A percentile compares a stretch with the other conserved stretches of the same genome.
Evolutionary conservation across 140 eudicot species (phyloP).

Genomic region (Flaveria floridana): DNA sequence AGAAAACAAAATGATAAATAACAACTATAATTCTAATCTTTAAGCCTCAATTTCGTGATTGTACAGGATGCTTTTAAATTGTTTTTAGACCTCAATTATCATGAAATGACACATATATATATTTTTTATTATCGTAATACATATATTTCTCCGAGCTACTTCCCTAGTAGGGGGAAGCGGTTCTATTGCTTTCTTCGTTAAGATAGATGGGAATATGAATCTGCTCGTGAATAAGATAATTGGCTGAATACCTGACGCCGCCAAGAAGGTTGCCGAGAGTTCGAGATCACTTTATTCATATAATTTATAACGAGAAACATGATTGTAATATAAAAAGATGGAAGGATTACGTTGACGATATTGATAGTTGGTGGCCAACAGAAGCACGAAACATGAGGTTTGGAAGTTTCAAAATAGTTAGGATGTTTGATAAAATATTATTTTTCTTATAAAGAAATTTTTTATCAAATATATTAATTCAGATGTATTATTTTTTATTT

Average conservation of each 20-base stretch:
- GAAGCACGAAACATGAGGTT: slow-evolving; percentile 32
- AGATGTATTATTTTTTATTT: not conserved
- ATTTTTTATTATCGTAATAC: too few species aligned
- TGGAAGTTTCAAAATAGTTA: not conserved
- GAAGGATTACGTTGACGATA: slow-evolving; percentile 20
- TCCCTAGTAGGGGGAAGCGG: too few species aligned
- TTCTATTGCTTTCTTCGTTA: too few species aligned
- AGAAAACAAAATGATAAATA: too few species aligned
- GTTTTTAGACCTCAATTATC: not conserved
- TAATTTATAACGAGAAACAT: not conserved
- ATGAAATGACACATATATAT: not conserved
- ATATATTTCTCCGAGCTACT: too few species aligned
- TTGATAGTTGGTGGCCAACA: slow-evolving; percentile 32
- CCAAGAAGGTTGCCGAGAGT: too few species aligned
- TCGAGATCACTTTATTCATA: too few species aligned
- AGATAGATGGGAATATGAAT: too few species aligned
- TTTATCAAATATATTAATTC: not conserved
- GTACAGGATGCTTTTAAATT: not conserved
- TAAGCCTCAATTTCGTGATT: not conserved
- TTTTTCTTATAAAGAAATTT: not conserved
- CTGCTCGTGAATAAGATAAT: too few species aligned
- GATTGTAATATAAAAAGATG: not conserved
- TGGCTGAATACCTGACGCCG: too few species aligned
- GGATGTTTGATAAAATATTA: not conserved
- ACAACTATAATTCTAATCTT: not conserved